phyloP scores from a whole-genome alignment of 164 flowering plant genomes.

The Brasenia schreberi region DNA sequence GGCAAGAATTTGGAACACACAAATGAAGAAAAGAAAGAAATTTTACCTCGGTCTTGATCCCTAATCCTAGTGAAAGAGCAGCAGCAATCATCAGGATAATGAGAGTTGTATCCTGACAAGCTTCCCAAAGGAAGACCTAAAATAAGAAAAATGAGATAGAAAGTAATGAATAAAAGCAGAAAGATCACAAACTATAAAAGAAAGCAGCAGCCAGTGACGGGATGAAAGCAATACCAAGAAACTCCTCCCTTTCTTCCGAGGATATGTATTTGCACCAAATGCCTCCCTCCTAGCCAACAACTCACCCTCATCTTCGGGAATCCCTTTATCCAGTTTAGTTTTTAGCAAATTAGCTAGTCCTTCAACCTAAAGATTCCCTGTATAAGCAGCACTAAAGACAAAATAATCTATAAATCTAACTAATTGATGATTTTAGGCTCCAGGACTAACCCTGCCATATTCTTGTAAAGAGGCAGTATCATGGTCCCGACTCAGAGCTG shows the following conservation, averaged over 20 bases:
- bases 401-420: not conserved
- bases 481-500: slow-evolving; percentile 53
- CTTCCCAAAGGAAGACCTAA: slow-evolving; percentile 89
- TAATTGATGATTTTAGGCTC: not conserved
- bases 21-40: not conserved
- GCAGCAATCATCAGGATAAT: slow-evolving; percentile 95
- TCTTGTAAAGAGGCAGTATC: slow-evolving; percentile 35
- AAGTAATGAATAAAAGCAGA: not conserved
- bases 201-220: not conserved
- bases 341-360: slow-evolving; percentile 53
- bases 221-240: slow-evolving; percentile 48
- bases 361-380: slow-evolving; percentile 29
- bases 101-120: slow-evolving; percentile 87
- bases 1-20: not conserved
- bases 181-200: not conserved
- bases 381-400: not conserved
- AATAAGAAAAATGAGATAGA: not conserved
- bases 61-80: slow-evolving; percentile 73
- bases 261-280: slow-evolving; percentile 90
- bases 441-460: slow-evolving; percentile 60
- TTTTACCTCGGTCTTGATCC: slow-evolving; percentile 86
- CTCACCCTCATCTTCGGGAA: slow-evolving; percentile 61
- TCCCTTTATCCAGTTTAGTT: slow-evolving; percentile 64
- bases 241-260: slow-evolving; percentile 73
- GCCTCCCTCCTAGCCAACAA: slow-evolving; percentile 37